Percentiles rank a stretch among this genome's conserved stretches.
Evolutionary conservation across 441 rosid species (phyloP).

Genomic region (Sinapis alba): DNA sequence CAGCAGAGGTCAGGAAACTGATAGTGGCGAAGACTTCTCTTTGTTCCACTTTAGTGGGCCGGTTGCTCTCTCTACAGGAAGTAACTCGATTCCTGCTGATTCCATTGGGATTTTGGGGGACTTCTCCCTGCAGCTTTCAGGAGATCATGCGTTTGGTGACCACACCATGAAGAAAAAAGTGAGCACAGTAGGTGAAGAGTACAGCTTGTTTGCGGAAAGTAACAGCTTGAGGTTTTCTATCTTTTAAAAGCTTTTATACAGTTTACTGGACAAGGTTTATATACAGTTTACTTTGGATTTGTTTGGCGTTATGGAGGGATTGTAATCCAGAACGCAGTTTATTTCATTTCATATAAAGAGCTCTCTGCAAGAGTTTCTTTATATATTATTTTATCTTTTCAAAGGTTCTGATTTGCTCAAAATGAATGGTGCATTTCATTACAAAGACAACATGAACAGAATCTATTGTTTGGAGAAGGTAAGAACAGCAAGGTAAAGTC

Average conservation of each 20-base stretch:
- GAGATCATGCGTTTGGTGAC: constrained; percentile 51
- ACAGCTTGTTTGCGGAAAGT: constrained; percentile 88
- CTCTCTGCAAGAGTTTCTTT: constrained; percentile 23
- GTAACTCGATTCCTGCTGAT: constrained; percentile 45
- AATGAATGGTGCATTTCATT: constrained; percentile 16
- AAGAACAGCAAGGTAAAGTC: constrained; percentile 74
- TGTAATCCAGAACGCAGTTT: constrained; percentile 26
- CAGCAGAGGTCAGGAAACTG: constrained; percentile 42
- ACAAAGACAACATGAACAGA: constrained; percentile 19
- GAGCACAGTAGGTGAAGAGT: constrained; percentile 57
- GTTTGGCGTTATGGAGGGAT: constrained; percentile 15
- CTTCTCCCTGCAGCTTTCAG: constrained; percentile 52
- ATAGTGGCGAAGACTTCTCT: constrained; percentile 62
- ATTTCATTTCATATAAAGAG: constrained; percentile 27
- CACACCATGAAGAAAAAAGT: constrained; percentile 46
- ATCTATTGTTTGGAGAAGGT: constrained; percentile 40
- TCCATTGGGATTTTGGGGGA: constrained; percentile 50
- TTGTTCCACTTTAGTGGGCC: constrained; percentile 93
- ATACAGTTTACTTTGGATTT: constrained; percentile 23
- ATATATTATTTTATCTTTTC: constrained; percentile 5
- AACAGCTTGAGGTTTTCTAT: constrained; percentile 73
- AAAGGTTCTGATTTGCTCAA: constrained; percentile 29
- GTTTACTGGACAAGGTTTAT: constrained; percentile 16
- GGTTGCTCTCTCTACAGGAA: constrained; percentile 61
- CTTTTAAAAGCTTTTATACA: constrained; percentile 45